phyloP scores from a whole-genome alignment of 176 grass and related monocot genomes.

The Thinopyrum elongatum region DNA sequence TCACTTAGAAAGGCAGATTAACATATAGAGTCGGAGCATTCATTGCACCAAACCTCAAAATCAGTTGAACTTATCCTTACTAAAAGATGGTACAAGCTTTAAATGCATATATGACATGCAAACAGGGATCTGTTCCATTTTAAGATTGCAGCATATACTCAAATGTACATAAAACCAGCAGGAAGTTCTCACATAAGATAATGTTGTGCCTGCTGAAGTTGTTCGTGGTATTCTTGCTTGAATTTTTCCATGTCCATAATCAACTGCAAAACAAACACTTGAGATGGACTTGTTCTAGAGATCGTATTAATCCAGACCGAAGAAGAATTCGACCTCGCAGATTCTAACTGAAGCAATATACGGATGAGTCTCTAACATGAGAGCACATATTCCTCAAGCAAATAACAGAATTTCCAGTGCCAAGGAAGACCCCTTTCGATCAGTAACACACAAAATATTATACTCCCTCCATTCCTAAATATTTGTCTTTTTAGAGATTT shows the following conservation, averaged over 20 bases:
- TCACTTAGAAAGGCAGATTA: conserved; percentile 6
- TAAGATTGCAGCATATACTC: conserved; percentile 17
- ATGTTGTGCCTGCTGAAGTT: conserved; percentile 61
- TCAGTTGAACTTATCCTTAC: background rate
- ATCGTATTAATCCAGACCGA: background rate
- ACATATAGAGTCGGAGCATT: background rate
- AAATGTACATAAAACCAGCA: conserved; percentile 10
- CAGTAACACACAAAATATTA: background rate
- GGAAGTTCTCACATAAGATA: conserved; percentile 54
- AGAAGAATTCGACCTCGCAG: conserved; percentile 3
- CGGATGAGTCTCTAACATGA: background rate
- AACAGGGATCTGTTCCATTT: background rate
- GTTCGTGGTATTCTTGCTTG: conserved; percentile 57
- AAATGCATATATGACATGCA: background rate
- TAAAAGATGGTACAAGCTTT: background rate
- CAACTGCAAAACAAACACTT: conserved; percentile 49
- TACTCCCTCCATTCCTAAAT: no score
- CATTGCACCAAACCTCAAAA: conserved; percentile 5
- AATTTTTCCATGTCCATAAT: conserved; percentile 82
- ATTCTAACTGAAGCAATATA: background rate
- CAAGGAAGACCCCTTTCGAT: background rate
- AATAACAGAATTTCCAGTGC: background rate
- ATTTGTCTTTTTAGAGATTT: no score
- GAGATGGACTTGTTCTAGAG: conserved; percentile 17
- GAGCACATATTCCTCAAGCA: background rate